Conservation (phyloP, 345 rosid genomes). For the Aurinia saxatilis region DNA sequence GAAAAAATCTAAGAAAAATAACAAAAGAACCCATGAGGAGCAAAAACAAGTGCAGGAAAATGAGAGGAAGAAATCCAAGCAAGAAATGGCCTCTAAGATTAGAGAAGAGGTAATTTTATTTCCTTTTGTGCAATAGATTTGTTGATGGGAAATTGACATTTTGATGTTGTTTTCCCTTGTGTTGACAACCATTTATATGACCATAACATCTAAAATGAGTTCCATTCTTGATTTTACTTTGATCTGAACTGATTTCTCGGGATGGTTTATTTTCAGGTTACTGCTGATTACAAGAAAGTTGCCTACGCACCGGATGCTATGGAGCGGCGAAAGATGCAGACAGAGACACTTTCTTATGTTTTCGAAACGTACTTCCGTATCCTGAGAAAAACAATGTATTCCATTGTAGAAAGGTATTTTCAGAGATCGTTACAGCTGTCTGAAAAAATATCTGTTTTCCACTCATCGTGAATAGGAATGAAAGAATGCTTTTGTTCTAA, state of each 20-base stretch:
- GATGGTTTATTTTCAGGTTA: conserved; percentile 43
- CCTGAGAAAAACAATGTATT: conserved; percentile 62
- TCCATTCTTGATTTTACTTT: not conserved
- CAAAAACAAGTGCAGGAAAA: conserved; percentile 42
- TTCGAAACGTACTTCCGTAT: conserved; percentile 91
- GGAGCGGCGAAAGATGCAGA: conserved; percentile 68
- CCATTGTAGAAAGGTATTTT: conserved; percentile 46
- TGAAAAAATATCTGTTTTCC: not conserved
- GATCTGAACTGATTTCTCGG: not conserved
- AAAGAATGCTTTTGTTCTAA: not conserved
- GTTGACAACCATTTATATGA: not conserved
- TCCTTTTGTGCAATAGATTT: not conserved
- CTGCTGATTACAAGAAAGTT: conserved; percentile 77
- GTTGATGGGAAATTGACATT: not conserved
- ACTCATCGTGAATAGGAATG: not conserved
- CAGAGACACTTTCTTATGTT: conserved; percentile 73
- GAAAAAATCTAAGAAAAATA: conserved; percentile 44
- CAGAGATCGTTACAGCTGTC: not conserved
- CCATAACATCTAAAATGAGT: not conserved
- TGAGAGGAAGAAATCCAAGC: conserved; percentile 61
- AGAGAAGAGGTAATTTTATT: conserved; percentile 63
- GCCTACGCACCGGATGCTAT: conserved; percentile 47
- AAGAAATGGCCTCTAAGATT: conserved; percentile 57
- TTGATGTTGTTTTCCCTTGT: not conserved
- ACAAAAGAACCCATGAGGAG: conserved; percentile 55